Conservation (phyloP, 768 basidiomycete genomes). For the Sarcodon aspratus region DNA sequence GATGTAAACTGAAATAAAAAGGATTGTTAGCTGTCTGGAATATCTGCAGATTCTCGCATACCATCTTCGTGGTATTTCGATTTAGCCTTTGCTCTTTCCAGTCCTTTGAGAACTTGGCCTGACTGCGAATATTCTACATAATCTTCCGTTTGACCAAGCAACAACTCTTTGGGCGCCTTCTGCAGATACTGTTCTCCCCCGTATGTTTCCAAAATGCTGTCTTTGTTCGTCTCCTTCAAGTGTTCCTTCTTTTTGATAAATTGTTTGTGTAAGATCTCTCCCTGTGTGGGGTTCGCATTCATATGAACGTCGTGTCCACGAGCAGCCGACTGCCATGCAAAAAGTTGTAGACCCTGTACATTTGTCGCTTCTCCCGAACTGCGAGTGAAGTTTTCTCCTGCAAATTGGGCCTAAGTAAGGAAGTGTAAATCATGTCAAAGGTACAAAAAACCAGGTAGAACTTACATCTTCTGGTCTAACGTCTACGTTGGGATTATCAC, state of each 20-base stretch:
- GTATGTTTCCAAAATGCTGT: conserved; percentile 84
- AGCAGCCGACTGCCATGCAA: conserved; percentile 93
- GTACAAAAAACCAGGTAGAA: conserved; percentile 4
- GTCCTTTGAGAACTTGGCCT: conserved; percentile 85
- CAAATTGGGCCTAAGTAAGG: conserved; percentile 63
- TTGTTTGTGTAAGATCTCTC: conserved; percentile 82
- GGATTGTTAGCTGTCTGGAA: not conserved
- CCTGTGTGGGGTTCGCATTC: conserved; percentile 94
- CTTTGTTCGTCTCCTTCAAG: conserved; percentile 79
- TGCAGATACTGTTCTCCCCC: conserved; percentile 91
- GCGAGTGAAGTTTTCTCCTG: conserved; percentile 94
- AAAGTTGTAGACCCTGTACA: conserved; percentile 86
- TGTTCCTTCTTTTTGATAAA: conserved; percentile 90
- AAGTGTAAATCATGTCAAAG: not conserved
- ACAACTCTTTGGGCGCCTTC: conserved; percentile 79
- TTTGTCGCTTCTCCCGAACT: conserved; percentile 88
- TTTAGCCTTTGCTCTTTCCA: conserved; percentile 73
- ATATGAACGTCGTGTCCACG: conserved; percentile 93
- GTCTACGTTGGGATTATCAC: conserved; percentile 81
- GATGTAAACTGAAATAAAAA: conserved; percentile 47
- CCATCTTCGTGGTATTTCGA: conserved; percentile 98
- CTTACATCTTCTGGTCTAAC: conserved; percentile 81
- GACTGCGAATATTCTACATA: conserved; percentile 95
- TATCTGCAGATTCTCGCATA: conserved; percentile 25
- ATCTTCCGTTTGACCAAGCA: conserved; percentile 93